Percentiles rank a stretch among this genome's conserved stretches.
These are phyloP conservation scores for Cyanidioschyzon merolae DNA, from an alignment of 23 red algal genomes.

Conservation along the genomic window DNA sequence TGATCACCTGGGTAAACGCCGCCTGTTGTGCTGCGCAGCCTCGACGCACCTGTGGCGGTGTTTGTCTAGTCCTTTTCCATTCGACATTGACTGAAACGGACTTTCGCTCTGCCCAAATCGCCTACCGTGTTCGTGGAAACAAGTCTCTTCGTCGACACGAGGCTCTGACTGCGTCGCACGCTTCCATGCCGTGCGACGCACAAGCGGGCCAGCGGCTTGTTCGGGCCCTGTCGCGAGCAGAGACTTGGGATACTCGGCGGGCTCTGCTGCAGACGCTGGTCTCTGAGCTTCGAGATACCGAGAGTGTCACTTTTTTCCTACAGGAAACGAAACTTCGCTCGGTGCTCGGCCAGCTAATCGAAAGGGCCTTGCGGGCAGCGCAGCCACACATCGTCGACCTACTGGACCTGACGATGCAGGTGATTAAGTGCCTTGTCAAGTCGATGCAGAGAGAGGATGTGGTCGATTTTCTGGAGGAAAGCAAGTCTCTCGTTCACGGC, in stretches of 20 bases:
- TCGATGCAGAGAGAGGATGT: neutral
- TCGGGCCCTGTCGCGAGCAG: neutral
- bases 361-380: neutral
- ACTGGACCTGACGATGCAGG: neutral
- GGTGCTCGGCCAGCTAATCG: neutral
- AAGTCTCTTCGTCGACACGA: too few relatives aligned
- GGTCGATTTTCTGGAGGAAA: neutral
- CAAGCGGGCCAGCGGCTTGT: neutral
- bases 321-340: neutral
- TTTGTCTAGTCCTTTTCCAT: too few relatives aligned
- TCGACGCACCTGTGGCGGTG: too few relatives aligned
- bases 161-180: too few relatives aligned
- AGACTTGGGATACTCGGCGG: neutral
- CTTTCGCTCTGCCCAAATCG: too few relatives aligned
- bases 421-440: neutral
- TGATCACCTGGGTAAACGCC: too few relatives aligned
- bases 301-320: neutral
- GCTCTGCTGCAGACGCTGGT: neutral
- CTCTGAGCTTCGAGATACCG: neutral
- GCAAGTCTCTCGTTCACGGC: neutral
- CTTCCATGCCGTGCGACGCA: neutral
- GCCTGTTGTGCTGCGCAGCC: too few relatives aligned
- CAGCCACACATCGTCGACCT: neutral
- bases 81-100: too few relatives aligned
- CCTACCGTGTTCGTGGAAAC: too few relatives aligned